Base-by-base conservation (phyloP, 192 early-diverging fungal species). In the Coemansia sp. region DNA sequence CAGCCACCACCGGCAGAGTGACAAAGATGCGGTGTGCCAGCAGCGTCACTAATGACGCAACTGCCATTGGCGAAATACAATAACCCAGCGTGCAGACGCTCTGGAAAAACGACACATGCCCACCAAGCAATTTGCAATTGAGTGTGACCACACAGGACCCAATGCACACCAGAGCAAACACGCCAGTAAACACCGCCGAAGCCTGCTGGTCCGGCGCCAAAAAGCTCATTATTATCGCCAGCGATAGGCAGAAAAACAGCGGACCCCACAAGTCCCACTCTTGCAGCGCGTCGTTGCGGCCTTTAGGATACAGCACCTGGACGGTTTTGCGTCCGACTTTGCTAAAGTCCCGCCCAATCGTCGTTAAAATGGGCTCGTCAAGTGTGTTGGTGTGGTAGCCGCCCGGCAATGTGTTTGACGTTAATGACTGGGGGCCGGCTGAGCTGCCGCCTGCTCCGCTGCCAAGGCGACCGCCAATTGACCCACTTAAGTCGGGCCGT, bases 191-290 rank as follows among this genome's bases (percentile, higher is more conserved):
- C 15, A 94, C 87, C 12, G 80, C 77, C 0, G 93, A 84, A 16
- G 86, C 83, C 81, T 98, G 95, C 52, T 86, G 85, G 10, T 68
- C 74, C 6, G 86, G 84, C 19, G 93, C 93, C 46, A 82, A 80
- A 30, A 91, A 66, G 66, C 85, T 87, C 80, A 98, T 79, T 3
- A 87, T 88, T 39, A 94, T 83, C 1, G 96, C 94, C 52, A 98
- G 74, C 8, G 84, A 80, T 41, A 98, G 79, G 55, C 96, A 98
- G 56, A 98, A 86, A 53, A 98, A 81, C 42, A 98, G 78, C 28
- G 96, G 96, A 18, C 96, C 96, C 95, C 95, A 97, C 9, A 94
- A 78, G 72, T 96, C 94, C 94, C 93, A 91, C 69, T 70, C 56
- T 44, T 63, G 55, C 10, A 78, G 52, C 13, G 68, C 62, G 36